phyloP scores from a whole-genome alignment of 768 basidiomycete species.

The Tulasnella sp. region DNA sequence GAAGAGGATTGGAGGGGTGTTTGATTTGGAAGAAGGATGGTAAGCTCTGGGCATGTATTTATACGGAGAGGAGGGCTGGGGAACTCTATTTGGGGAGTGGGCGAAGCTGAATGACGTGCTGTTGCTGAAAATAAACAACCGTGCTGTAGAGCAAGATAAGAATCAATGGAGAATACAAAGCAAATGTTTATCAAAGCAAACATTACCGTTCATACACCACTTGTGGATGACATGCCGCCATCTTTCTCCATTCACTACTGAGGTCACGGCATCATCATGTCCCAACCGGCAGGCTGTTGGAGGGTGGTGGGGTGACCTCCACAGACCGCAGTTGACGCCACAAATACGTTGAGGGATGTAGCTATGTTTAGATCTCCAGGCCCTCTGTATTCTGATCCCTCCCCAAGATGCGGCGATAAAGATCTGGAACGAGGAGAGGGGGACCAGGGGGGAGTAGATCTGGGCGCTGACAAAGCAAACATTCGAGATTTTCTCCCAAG shows the following conservation, averaged over 20 bases:
- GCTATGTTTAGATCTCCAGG: background rate
- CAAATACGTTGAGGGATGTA: background rate
- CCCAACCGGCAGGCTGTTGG: background rate
- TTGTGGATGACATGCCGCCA: background rate
- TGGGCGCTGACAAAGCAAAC: background rate
- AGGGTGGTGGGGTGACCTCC: background rate
- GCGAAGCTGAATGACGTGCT: background rate
- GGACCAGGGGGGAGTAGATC: background rate
- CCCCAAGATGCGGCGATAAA: background rate
- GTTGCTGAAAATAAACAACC: background rate
- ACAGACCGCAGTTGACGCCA: background rate
- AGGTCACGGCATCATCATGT: background rate
- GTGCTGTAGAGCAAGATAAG: too few relatives aligned
- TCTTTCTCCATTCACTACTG: background rate
- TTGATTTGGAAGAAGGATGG: too few relatives aligned
- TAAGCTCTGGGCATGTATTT: background rate
- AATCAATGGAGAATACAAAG: background rate
- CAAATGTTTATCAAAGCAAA: background rate
- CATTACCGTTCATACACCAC: background rate
- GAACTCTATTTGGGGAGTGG: background rate
- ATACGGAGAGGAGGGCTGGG: background rate
- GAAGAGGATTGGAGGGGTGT: background rate
- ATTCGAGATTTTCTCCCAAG: too few relatives aligned
- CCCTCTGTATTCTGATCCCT: background rate
- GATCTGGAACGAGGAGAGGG: background rate